These are phyloP conservation scores for Naganishia liquefaciens DNA, from an alignment of 1,284 basidiomycete species.

Conservation along the genomic window DNA sequence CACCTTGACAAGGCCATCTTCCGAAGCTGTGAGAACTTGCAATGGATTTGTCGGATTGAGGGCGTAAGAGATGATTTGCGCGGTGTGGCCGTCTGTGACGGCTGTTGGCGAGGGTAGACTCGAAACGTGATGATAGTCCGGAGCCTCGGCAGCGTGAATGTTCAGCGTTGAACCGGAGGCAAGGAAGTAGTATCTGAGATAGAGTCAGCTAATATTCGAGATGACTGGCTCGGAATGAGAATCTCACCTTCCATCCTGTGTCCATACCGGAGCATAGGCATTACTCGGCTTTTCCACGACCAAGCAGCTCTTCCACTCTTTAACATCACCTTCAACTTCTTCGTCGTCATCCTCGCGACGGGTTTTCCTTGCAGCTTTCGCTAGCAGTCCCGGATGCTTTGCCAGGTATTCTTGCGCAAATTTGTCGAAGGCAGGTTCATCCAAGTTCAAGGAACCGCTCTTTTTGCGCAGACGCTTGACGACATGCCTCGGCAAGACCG, in stretches of 20 bases:
- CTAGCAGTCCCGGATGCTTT: constrained; percentile 18
- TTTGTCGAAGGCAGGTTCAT: constrained; percentile 19
- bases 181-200: constrained; percentile 79
- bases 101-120: constrained; percentile 61
- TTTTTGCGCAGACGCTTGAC: constrained; percentile 29
- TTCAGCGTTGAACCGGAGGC: constrained; percentile 73
- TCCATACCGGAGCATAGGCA: constrained; percentile 71
- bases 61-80: constrained; percentile 70
- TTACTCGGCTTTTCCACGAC: constrained; percentile 70
- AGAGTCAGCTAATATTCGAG: constrained; percentile 35
- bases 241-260: constrained; percentile 81
- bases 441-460: constrained; percentile 21
- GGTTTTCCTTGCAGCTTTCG: constrained; percentile 24
- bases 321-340: constrained; percentile 10
- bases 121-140: constrained; percentile 68
- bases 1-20: constrained; percentile 79
- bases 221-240: constrained; percentile 35
- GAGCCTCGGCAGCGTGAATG: constrained; percentile 74
- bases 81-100: constrained; percentile 59
- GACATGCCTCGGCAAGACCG: constrained; percentile 9
- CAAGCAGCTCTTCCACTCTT: constrained; percentile 46
- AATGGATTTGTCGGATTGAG: constrained; percentile 84
- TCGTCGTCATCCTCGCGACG: constrained; percentile 22
- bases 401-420: constrained; percentile 19
- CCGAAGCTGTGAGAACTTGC: constrained; percentile 82